Evolutionary conservation across 2,329 filamentous ascomycete species (phyloP).

Genomic region (Ascochyta rabiei): DNA sequence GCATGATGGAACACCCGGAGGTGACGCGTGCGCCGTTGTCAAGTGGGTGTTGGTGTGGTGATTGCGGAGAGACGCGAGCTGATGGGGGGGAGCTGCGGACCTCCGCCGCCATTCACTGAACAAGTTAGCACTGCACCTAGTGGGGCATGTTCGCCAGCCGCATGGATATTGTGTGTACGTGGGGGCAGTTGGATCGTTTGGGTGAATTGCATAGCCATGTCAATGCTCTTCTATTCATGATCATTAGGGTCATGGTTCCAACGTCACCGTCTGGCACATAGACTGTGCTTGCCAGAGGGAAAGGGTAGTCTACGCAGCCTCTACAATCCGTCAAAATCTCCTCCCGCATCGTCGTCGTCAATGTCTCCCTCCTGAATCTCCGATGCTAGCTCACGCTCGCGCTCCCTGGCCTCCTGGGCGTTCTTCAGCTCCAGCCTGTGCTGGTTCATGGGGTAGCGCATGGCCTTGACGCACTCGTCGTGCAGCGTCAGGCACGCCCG

Average conservation of each 20-base stretch:
- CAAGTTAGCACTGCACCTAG: constrained; percentile 22
- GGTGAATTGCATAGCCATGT: background rate
- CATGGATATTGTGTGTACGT: background rate
- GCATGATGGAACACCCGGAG: constrained; percentile 27
- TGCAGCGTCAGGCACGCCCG: constrained; percentile 88
- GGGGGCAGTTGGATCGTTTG: background rate
- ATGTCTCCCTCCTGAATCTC: constrained; percentile 98
- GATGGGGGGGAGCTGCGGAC: constrained; percentile 19
- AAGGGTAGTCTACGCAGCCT: constrained; percentile 1
- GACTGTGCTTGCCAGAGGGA: constrained; percentile 26
- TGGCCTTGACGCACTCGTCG: constrained; percentile 98
- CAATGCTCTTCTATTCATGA: constrained; percentile 28
- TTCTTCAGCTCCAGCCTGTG: constrained; percentile 97
- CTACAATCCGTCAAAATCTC: constrained; percentile 95
- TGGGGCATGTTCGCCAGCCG: constrained; percentile 18
- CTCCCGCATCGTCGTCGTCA: constrained; percentile 94
- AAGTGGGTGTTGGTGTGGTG: constrained; percentile 6
- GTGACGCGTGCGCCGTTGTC: constrained; percentile 12
- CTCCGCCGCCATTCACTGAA: constrained; percentile 34
- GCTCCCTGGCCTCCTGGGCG: constrained; percentile 94
- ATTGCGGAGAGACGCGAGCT: constrained; percentile 22
- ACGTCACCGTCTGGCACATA: constrained; percentile 13
- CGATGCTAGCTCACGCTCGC: constrained; percentile 96
- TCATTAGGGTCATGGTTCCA: constrained; percentile 22
- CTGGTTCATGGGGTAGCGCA: constrained; percentile 99